Base-by-base conservation (phyloP, 306 rosid species). In the Lathyrus tuberosus region DNA sequence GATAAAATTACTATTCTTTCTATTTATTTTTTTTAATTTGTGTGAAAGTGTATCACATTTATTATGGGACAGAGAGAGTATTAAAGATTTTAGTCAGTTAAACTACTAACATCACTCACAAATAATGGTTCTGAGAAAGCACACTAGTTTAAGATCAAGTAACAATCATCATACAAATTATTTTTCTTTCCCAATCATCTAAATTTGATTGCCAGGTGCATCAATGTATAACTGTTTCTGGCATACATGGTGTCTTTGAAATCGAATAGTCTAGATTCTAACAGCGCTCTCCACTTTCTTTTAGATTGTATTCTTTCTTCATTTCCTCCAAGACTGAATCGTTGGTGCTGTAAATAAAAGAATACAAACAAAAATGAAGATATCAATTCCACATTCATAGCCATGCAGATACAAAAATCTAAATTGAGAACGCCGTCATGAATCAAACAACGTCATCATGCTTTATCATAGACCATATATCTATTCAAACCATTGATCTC, bases 311-410 rank as follows among this genome's bases (percentile, higher is more conserved):
- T 2, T 84, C 84, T 76, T 82, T 90, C 84, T 90, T 90, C 95
- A 90, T 88, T 83, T 88, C 85, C 79, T 90, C 95, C 72, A 88
- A 81, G 63, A 90, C 87, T 4, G 80, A 80, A 79, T 88, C 96
- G 60, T 86, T 88, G 11, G 96, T 90, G 77, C 95, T 90, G 86
- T 49, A 69, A 76, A 75, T 49, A 69, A 76, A 77, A 71, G 51
- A 42, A 14, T 56, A 46, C 15, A 28, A 5, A 51, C 16, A 12
- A 13, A 51, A n/a, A n/a, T n/a, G n/a, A n/a, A n/a, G n/a, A n/a
- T n/a, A n/a, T n/a, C n/a, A n/a, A n/a, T n/a, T n/a, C n/a, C n/a
- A n/a, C n/a, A n/a, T n/a, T n/a, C n/a, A n/a, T n/a, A n/a, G n/a
- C n/a, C n/a, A n/a, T n/a, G n/a, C n/a, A n/a, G n/a, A n/a, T n/a